Evolutionary conservation across 495 filamentous ascomycete species (phyloP), one percentile per base, ranked within the genome.

Genomic region (Penicillium longicatenatum): DNA sequence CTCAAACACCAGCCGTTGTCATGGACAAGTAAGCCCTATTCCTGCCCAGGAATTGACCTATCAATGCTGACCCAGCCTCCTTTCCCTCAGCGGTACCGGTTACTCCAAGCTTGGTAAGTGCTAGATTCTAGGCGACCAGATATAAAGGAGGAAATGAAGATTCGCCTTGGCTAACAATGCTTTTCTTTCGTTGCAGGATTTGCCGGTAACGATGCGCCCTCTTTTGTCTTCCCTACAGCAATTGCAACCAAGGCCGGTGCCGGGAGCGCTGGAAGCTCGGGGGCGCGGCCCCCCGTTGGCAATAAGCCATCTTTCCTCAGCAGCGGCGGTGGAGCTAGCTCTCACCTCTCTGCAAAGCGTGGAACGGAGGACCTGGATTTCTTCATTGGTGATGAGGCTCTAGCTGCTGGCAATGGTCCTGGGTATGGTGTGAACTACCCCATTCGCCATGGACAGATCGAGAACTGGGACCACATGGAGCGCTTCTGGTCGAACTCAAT

Each of bases 391-490:
- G 94, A 98, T 68, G 94, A 97, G 77, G 94, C 94, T 54, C 80
- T 97, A 55, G 79, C 89, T 50, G 93, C 93, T 20, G 80, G 89
- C 46, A 83, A 73, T 66, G 94, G 94, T 30, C 93, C 92, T 55
- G 92, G 94, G 58, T 98, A 98, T 76, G 93, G 89, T 48, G 81
- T 97, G 70, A 91, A 98, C 76, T 98, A 97, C 72, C 94, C 94
- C 43, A 97, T 98, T 68, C 84, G 95, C 54, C 94, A 98, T 69
- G 94, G 94, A 52, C 95, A 98, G 77, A 88, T 98, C 66, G 94
- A 98, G 75, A 96, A 98, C 69, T 98, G 94, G 94, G 94, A 98
- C 72, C 89, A 95, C 62, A 98, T 98, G 94, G 94, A 98, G 70
- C 86, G 94, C 52, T 98, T 97, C 74, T 98, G 94, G 94, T 97